Conservation (phyloP, 768 basidiomycete genomes). For the Russula griseocarnosa region DNA sequence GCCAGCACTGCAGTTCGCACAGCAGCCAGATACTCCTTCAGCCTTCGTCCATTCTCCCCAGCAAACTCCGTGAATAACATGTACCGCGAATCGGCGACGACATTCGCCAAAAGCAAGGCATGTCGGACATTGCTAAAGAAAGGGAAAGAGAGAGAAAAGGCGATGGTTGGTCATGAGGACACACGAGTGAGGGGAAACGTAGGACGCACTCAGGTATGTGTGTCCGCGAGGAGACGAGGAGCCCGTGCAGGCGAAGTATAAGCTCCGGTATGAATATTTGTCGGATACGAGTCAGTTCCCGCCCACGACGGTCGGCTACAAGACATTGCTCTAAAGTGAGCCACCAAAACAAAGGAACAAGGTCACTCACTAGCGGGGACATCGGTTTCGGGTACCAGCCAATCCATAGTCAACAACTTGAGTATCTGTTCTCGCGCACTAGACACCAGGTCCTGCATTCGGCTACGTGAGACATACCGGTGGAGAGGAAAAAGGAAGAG, state of each 20-base stretch:
- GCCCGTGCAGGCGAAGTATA: conserved; percentile 75
- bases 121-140: conserved; percentile 69
- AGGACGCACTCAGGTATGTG: conserved; percentile 60
- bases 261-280: conserved; percentile 89
- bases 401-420: conserved; percentile 71
- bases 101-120: conserved; percentile 71
- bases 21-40: conserved; percentile 70
- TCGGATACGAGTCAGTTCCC: conserved; percentile 75
- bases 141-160: background rate
- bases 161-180: background rate
- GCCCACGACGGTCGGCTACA: conserved; percentile 50
- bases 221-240: conserved; percentile 60
- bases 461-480: background rate
- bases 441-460: conserved; percentile 52
- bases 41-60: conserved; percentile 50
- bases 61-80: conserved; percentile 62
- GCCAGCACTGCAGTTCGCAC: conserved; percentile 70
- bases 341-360: background rate
- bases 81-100: conserved; percentile 85
- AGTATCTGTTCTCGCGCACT: conserved; percentile 60
- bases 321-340: background rate
- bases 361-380: conserved; percentile 4
- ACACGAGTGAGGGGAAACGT: background rate
- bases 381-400: conserved; percentile 61
- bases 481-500: background rate